phyloP scores from a whole-genome alignment of 2,329 filamentous ascomycete genomes.

The Pyricularia sp. region DNA sequence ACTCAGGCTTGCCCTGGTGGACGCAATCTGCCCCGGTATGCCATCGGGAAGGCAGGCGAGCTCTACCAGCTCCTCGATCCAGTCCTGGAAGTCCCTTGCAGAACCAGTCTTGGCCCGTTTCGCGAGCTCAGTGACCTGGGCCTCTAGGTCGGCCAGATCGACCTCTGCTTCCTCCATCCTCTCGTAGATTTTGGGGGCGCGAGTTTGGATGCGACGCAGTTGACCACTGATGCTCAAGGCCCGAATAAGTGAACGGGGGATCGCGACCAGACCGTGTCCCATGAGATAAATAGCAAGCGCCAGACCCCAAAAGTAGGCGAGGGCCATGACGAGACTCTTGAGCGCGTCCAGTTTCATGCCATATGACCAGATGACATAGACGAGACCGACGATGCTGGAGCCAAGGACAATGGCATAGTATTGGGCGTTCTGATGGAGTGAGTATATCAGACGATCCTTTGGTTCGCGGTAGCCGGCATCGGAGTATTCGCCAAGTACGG shows the following conservation, averaged over 20 bases:
- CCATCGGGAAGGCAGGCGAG: conserved; percentile 60
- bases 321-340: conserved; percentile 81
- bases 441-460: conserved; percentile 71
- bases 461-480: conserved; percentile 90
- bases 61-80: conserved; percentile 92
- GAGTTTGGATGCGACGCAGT: conserved; percentile 64
- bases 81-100: conserved; percentile 70
- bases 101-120: conserved; percentile 62
- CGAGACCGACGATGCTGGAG: conserved; percentile 58
- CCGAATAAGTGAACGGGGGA: conserved; percentile 72
- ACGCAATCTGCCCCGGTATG: conserved; percentile 34
- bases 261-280: conserved; percentile 90
- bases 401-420: conserved; percentile 74
- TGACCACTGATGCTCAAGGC: conserved; percentile 68
- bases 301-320: conserved; percentile 91
- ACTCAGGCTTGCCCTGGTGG: conserved; percentile 17
- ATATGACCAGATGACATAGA: conserved; percentile 77
- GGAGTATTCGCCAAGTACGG: conserved; percentile 86
- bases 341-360: conserved; percentile 64
- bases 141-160: conserved; percentile 71
- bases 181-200: conserved; percentile 77
- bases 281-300: conserved; percentile 91
- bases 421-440: conserved; percentile 75
- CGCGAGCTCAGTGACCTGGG: conserved; percentile 69
- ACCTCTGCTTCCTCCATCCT: conserved; percentile 77